Conservation (phyloP, 2,329 filamentous ascomycete genomes). For the Ceratocystis diversiconidia region DNA sequence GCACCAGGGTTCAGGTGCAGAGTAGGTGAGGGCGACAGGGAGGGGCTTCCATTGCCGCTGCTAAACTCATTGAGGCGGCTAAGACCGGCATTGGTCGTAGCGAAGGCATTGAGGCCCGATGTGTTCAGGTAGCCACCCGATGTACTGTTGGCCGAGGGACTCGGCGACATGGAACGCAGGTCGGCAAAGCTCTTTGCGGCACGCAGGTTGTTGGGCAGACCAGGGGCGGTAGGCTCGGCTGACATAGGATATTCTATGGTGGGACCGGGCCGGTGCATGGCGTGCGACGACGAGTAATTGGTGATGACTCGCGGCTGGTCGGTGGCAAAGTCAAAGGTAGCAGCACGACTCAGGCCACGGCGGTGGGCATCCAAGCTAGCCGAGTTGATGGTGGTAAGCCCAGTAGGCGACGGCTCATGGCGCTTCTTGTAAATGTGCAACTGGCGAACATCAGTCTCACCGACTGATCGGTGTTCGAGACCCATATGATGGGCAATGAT, state of each 20-base stretch:
- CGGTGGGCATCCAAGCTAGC: conserved; percentile 64
- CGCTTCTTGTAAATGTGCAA: conserved; percentile 72
- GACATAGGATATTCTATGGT: conserved; percentile 83
- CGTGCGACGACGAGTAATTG: conserved; percentile 43
- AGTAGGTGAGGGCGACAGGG: conserved; percentile 14
- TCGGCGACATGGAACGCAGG: conserved; percentile 85
- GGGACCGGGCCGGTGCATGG: conserved; percentile 67
- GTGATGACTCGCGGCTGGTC: conserved; percentile 59
- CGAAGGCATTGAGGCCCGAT: conserved; percentile 34
- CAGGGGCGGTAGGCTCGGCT: conserved; percentile 41
- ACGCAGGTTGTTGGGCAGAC: conserved; percentile 64
- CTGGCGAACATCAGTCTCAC: conserved; percentile 73
- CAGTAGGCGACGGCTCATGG: conserved; percentile 37
- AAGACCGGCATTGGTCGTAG: conserved; percentile 12
- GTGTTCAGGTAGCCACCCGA: conserved; percentile 60
- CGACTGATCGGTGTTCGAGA: conserved; percentile 78
- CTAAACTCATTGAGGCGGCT: conserved; percentile 15
- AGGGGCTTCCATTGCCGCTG: conserved; percentile 24
- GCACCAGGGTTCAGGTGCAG: conserved; percentile 24
- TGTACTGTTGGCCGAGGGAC: conserved; percentile 59
- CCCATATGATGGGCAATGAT: conserved; percentile 92
- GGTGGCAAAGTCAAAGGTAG: conserved; percentile 93
- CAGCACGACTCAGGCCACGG: conserved; percentile 76
- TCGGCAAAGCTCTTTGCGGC: conserved; percentile 96
- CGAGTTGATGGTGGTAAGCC: conserved; percentile 41